Base-by-base conservation (phyloP, 225 moss, liverwort and hornwort genomes). In the Straminergon stramineum region DNA sequence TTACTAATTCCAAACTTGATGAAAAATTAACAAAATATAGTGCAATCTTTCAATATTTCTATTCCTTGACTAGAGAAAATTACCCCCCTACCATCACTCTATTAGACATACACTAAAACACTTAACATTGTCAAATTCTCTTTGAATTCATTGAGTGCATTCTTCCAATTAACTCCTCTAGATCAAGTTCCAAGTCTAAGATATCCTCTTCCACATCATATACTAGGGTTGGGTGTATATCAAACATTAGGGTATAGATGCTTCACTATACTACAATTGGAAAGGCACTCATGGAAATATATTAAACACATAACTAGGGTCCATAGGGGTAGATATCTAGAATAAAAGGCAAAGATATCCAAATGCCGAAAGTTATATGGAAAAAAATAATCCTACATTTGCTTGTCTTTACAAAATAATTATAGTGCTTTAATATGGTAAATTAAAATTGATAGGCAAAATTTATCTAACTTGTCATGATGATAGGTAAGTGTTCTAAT, bases 261-360 rank as follows among this genome's bases (percentile, higher is more conserved):
- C 9, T n/a, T 2, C 5, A 68, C 4, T n/a, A 1, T 37, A 5
- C 2, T 21, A 6, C 2, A 1, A 70, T 39, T 24, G 4, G 2
- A 70, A 14, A 39, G 8, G 8, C 2, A n/a, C 12, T 69, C 14
- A 39, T 14, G 1, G 4, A n/a, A n/a, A 69, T 69, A n/a, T 4
- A 21, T 2, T 34, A 18, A 66, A 10, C 18, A 18, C 0, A 5
- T 34, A 22, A 69, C 4, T n/a, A 37, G 13, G 13, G 22, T 13
- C 22, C 13, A 22, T 68, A n/a, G 13, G 13, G 7, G 19, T 23
- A n/a, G n/a, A 39, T 11, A 69, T n/a, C 1, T 1, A 1, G 23
- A 69, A 69, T 69, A 14, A 35, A 70, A 70, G 7, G 13, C 2
- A 7, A 24, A 22, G 70, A 70, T 70, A 70, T 1, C 0, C 2